phyloP scores from a whole-genome alignment of 108 stramenopile species.

The Cyclotella baltica region DNA sequence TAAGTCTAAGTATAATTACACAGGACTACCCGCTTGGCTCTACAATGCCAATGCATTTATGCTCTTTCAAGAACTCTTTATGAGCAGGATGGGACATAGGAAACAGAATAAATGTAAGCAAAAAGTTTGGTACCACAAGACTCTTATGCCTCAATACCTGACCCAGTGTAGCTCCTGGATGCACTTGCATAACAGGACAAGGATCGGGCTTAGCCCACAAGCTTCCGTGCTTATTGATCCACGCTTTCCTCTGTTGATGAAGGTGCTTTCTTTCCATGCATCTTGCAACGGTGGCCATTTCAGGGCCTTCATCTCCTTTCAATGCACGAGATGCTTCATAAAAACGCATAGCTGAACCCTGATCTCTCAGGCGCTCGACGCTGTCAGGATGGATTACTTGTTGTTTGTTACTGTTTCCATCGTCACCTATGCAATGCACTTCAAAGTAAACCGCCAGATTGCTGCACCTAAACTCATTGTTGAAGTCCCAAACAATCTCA shows the following conservation, averaged over 20 bases:
- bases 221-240: constrained; percentile 84
- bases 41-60: constrained; percentile 77
- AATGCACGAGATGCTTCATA: constrained; percentile 87
- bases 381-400: constrained; percentile 75
- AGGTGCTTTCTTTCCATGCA: constrained; percentile 85
- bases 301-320: constrained; percentile 89
- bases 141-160: constrained; percentile 67
- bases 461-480: constrained; percentile 87
- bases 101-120: constrained; percentile 82
- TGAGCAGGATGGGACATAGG: constrained; percentile 89
- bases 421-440: constrained; percentile 60
- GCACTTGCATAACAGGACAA: constrained; percentile 76
- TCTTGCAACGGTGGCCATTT: constrained; percentile 76
- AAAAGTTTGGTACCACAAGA: constrained; percentile 87
- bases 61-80: constrained; percentile 80
- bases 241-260: constrained; percentile 77
- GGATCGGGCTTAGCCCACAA: constrained; percentile 80
- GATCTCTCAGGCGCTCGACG: constrained; percentile 74
- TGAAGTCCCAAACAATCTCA: constrained; percentile 85
- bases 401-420: constrained; percentile 17
- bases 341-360: constrained; percentile 82
- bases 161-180: constrained; percentile 77
- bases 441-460: constrained; percentile 91
- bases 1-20: too few species aligned
- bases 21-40: constrained; percentile 22